A percentile compares a stretch with the other conserved stretches of the same genome.
Conservation (phyloP, 192 early-diverging fungal species). For the Jimgerdemannia flammicorona region DNA sequence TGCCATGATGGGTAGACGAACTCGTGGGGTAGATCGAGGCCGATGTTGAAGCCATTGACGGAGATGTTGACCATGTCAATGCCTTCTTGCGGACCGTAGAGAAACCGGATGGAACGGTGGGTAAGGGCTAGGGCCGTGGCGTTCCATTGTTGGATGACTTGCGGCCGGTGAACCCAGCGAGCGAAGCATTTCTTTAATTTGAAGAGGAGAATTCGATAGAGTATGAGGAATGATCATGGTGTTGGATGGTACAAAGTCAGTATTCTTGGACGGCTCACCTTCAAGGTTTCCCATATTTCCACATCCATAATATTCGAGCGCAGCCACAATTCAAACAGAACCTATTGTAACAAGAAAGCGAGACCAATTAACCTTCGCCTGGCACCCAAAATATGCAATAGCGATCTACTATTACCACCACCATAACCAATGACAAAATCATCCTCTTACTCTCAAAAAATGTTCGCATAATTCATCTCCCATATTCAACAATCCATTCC, state of each 20-base stretch:
- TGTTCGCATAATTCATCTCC: conserved; percentile 75
- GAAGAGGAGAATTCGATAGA: background rate
- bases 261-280: conserved; percentile 28
- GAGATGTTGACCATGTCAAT: conserved; percentile 51
- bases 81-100: conserved; percentile 69
- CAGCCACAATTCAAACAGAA: conserved; percentile 77
- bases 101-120: conserved; percentile 55
- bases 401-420: conserved; percentile 5
- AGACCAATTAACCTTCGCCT: too few relatives aligned
- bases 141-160: conserved; percentile 73
- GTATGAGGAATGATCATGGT: background rate
- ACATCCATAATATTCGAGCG: conserved; percentile 58
- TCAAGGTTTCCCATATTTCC: conserved; percentile 79
- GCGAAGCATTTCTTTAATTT: conserved; percentile 38
- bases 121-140: conserved; percentile 64
- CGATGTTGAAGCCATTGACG: conserved; percentile 49
- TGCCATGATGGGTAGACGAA: conserved; percentile 77
- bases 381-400: too few relatives aligned
- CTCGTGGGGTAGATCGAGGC: conserved; percentile 56
- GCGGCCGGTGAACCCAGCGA: conserved; percentile 73
- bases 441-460: conserved; percentile 52
- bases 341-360: conserved; percentile 21
- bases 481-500: conserved; percentile 45
- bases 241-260: too few relatives aligned
- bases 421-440: background rate